These are phyloP conservation scores for Gloeopeniophorella convolvens DNA, from an alignment of 768 basidiomycete species.

Conservation along the genomic window DNA sequence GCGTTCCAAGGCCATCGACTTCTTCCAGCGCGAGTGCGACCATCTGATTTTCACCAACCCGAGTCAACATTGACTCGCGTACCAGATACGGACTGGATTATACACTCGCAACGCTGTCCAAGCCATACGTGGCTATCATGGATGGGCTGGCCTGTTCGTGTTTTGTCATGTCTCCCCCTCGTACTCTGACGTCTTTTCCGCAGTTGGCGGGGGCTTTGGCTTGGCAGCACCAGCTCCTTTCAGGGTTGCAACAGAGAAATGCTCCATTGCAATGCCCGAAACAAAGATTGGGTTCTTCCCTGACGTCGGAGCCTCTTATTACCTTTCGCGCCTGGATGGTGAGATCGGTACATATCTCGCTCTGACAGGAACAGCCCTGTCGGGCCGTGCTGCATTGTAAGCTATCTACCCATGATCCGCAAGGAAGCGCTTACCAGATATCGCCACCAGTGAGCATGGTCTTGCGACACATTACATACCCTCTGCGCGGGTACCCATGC, in stretches of 20 bases:
- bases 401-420: constrained; percentile 22
- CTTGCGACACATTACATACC: constrained; percentile 93
- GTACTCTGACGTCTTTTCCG: constrained; percentile 14
- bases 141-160: constrained; percentile 87
- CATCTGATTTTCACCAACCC: not conserved
- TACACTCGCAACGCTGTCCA: constrained; percentile 58
- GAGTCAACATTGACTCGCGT: not conserved
- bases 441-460: constrained; percentile 65
- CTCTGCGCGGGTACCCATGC: constrained; percentile 61
- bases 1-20: constrained; percentile 63
- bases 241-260: constrained; percentile 90
- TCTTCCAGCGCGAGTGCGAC: constrained; percentile 83
- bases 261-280: constrained; percentile 93
- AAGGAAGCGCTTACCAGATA: not conserved
- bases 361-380: constrained; percentile 66
- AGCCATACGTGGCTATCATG: constrained; percentile 87
- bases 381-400: constrained; percentile 82
- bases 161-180: constrained; percentile 9
- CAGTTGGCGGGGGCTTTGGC: constrained; percentile 96
- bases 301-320: constrained; percentile 90
- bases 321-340: constrained; percentile 86
- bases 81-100: constrained; percentile 77
- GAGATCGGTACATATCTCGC: constrained; percentile 91
- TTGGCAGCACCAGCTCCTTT: constrained; percentile 79
- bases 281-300: constrained; percentile 87